A percentile compares a stretch with the other conserved stretches of the same genome.
Evolutionary conservation across 495 filamentous ascomycete genomes (phyloP).

Genomic region (Penicillium roqueforti): DNA sequence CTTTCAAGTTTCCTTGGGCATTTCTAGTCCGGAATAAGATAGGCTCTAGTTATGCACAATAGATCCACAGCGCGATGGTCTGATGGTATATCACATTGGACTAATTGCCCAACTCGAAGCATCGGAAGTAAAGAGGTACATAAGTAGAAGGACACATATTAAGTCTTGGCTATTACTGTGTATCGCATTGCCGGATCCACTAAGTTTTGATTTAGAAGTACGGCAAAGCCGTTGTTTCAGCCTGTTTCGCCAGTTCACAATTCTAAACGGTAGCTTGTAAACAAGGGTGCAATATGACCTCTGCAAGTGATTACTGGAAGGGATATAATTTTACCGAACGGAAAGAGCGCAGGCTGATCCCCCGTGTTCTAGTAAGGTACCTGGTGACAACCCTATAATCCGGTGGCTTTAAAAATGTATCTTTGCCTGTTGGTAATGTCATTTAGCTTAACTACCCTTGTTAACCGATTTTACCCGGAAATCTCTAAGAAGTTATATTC

Average conservation of each 20-base stretch:
- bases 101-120: constrained; percentile 13
- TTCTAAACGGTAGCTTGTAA: too few species aligned
- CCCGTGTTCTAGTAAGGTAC: background rate
- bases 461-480: background rate
- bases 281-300: background rate
- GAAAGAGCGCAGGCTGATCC: background rate
- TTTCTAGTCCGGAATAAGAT: too few species aligned
- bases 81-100: constrained; percentile 21
- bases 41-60: too few species aligned
- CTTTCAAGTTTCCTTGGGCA: background rate
- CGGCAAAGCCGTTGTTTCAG: background rate
- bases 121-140: constrained; percentile 4
- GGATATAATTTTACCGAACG: background rate
- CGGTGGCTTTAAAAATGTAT: background rate
- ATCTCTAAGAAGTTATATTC: too few species aligned
- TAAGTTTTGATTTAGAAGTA: background rate
- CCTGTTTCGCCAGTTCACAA: too few species aligned
- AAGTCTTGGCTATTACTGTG: constrained; percentile 20
- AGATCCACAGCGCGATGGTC: background rate
- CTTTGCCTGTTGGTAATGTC: background rate
- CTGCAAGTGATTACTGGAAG: background rate
- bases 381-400: background rate
- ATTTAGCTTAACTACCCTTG: background rate
- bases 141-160: constrained; percentile 20
- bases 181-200: constrained; percentile 21